phyloP scores from a whole-genome alignment of 2,329 filamentous ascomycete species.

The Botrytis byssoidea region DNA sequence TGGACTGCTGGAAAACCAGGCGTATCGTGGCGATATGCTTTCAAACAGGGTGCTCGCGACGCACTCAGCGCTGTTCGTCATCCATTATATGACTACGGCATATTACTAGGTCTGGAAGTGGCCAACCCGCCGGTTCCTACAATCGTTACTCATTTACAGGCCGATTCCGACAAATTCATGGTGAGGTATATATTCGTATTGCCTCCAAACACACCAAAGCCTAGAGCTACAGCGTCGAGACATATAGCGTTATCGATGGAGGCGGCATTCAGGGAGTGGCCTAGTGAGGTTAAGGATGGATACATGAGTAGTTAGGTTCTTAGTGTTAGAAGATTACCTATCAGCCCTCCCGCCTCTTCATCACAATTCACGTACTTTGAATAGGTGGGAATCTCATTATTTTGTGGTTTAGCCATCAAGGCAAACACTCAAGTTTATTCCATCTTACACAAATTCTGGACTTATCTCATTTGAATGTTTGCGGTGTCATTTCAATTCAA shows the following conservation, averaged over 20 bases:
- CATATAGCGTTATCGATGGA: background rate
- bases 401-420: background rate
- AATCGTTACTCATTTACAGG: background rate
- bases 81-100: background rate
- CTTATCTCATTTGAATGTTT: background rate
- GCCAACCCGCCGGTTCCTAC: background rate
- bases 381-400: background rate
- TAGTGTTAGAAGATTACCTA: background rate
- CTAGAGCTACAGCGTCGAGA: background rate
- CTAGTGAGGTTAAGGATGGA: background rate
- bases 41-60: background rate
- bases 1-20: background rate
- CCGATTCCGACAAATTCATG: background rate
- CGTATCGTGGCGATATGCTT: background rate
- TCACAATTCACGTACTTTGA: background rate
- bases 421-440: background rate
- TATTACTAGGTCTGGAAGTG: conserved; percentile 6
- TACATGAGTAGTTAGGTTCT: background rate
- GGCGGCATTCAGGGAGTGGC: background rate
- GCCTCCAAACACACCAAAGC: background rate
- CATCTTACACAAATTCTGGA: background rate
- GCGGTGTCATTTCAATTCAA: background rate
- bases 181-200: background rate
- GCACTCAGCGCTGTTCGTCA: background rate
- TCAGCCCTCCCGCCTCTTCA: background rate